Evolutionary conservation across 176 grass and related monocot species (phyloP).

Genomic region (Aegilops umbellulata): DNA sequence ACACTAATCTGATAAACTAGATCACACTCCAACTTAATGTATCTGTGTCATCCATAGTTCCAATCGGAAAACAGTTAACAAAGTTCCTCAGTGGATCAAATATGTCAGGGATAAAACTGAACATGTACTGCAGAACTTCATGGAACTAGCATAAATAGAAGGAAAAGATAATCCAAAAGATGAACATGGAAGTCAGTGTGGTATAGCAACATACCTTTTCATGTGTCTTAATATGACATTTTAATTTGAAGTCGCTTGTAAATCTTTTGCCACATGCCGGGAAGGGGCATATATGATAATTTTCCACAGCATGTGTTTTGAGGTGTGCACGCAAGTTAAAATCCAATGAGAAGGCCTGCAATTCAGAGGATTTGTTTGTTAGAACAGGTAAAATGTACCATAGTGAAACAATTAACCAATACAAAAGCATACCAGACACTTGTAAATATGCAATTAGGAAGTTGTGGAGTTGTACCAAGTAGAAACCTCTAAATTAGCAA

Average conservation of each 20-base stretch:
- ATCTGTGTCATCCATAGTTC: neutral
- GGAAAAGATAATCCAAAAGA: neutral
- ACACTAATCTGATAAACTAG: neutral
- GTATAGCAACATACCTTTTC: constrained; percentile 61
- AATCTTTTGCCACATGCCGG: constrained; percentile 79
- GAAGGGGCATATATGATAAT: constrained; percentile 93
- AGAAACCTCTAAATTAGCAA: neutral
- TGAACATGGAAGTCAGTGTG: neutral
- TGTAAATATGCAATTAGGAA: neutral
- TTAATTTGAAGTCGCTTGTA: constrained; percentile 83
- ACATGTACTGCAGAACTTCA: neutral
- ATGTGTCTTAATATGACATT: constrained; percentile 66
- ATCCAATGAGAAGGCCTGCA: constrained; percentile 97
- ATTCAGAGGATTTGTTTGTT: constrained; percentile 26
- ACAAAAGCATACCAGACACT: neutral
- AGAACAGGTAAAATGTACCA: neutral
- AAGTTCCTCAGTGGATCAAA: neutral
- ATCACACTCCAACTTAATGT: neutral
- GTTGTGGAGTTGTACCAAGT: neutral
- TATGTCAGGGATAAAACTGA: neutral
- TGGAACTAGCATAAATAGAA: neutral
- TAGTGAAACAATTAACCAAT: neutral
- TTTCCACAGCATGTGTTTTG: constrained; percentile 75
- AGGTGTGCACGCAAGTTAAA: constrained; percentile 88
- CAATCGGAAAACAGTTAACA: neutral